Evolutionary conservation across 768 basidiomycete genomes (phyloP).

Genomic region (Kwoniella botswanensis): DNA sequence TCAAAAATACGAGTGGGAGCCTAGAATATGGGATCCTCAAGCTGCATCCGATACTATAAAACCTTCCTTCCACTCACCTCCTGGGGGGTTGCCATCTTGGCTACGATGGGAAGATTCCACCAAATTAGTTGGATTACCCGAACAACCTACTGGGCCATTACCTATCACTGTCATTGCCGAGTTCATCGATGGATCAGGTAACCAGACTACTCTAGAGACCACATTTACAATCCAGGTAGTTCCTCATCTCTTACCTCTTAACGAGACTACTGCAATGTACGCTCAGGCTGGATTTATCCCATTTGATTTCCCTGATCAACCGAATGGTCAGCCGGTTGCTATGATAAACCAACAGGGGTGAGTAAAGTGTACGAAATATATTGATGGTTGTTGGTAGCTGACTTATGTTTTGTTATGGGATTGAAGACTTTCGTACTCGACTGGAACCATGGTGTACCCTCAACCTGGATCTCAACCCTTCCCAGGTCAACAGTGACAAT

Average conservation of each 20-base stretch:
- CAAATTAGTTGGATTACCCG: conserved; percentile 76
- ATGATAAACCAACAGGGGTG: conserved; percentile 4
- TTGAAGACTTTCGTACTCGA: conserved; percentile 7
- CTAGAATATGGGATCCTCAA: conserved; percentile 96
- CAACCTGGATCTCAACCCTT: conserved; percentile 8
- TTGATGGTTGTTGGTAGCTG: neutral
- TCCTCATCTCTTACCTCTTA: conserved; percentile 23
- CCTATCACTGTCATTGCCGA: conserved; percentile 76
- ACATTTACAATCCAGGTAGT: conserved; percentile 29
- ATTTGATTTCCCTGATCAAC: conserved; percentile 23
- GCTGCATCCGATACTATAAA: conserved; percentile 78
- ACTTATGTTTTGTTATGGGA: neutral
- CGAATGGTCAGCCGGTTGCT: conserved; percentile 3
- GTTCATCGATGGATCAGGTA: conserved; percentile 31
- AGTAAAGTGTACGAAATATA: neutral
- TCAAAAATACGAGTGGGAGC: conserved; percentile 84
- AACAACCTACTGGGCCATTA: conserved; percentile 74
- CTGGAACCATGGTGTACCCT: conserved; percentile 17
- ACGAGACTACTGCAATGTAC: conserved; percentile 24
- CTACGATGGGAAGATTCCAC: conserved; percentile 78
- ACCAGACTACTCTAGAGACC: conserved; percentile 23
- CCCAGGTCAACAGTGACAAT: neutral
- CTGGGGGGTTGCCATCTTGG: conserved; percentile 74
- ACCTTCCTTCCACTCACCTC: conserved; percentile 79
- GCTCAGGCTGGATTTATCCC: conserved; percentile 25